Base-by-base conservation (phyloP, 768 basidiomycete genomes). In the Tricholoma furcatifolium region DNA sequence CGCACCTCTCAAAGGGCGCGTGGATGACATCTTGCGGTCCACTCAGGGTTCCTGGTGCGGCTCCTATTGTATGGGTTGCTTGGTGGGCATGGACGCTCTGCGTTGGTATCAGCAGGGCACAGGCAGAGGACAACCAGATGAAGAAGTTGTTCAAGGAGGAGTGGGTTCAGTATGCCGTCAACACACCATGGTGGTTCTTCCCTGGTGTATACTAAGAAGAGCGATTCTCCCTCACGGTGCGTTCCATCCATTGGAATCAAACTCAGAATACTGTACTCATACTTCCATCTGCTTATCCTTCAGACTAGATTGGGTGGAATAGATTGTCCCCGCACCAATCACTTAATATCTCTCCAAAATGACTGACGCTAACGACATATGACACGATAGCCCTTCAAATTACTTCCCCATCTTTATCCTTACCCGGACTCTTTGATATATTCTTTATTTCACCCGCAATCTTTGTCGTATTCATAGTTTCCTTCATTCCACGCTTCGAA, bases 71-170 rank as follows among this genome's bases (percentile, higher is more conserved):
- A 6, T 70, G 69, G 61, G 60, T 60, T 2, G 48, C 50, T 1
- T 79, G 77, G 77, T 78, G 75, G 70, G 44, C 60, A 9, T 79
- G 75, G 75, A 66, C 77, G 2, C 47, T 75, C 17, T 65, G 68
- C 0, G 77, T 79, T 3, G 73, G 71, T 2, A 20, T 72, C n/a
- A 77, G 73, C 51, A 68, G 78, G 48, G 78, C 74, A 1, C 56
- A 67, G n/a, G 77, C 77, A 2, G 79, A 80, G 60, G 79, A 80
- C 56, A 65, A 62, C 40, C 70, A 78, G 53, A 72, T 80, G 62
- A 68, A 65, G 56, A 72, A 74, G 49, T 10, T 70, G 20, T 80
- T 79, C 47, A 67, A 70, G 23, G 41, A 62, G 10, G 71, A 78
- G 54, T 80, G 79, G 79, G 74, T 77, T 12, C 55, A 53, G 6